These are phyloP conservation scores for Xylaria sp. DNA, from an alignment of 2,329 filamentous ascomycete species.

Conservation along the genomic window DNA sequence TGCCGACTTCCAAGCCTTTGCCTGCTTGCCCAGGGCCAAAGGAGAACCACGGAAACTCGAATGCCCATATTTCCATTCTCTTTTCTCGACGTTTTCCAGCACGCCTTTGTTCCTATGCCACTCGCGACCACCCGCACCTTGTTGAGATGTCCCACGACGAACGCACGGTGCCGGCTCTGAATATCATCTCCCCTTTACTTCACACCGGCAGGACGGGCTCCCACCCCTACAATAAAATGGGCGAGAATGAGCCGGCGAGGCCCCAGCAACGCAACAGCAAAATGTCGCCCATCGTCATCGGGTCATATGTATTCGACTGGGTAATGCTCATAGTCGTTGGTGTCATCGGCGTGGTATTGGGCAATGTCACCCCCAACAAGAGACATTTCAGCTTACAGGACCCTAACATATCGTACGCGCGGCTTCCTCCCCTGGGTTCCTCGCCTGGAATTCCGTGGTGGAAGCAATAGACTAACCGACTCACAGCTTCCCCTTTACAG, in stretches of 20 bases:
- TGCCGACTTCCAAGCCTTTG: too few relatives aligned
- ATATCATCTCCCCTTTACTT: constrained; percentile 28
- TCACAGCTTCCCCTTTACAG: constrained; percentile 68
- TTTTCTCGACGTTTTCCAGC: neutral
- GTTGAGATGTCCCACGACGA: constrained; percentile 33
- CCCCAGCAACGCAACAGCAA: constrained; percentile 26
- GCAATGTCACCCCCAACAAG: constrained; percentile 64
- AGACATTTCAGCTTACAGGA: constrained; percentile 74
- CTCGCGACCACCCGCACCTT: constrained; percentile 10
- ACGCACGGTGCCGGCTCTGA: constrained; percentile 24
- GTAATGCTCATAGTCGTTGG: constrained; percentile 64
- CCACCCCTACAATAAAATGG: constrained; percentile 37
- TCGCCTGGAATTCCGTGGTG: neutral
- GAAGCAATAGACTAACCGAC: constrained; percentile 5
- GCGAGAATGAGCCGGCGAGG: constrained; percentile 27
- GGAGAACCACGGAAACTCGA: constrained; percentile 1
- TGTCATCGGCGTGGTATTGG: constrained; percentile 61
- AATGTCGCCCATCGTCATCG: constrained; percentile 47
- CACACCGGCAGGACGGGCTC: too few relatives aligned
- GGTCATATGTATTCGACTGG: constrained; percentile 78
- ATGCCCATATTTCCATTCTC: constrained; percentile 1
- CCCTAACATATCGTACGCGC: constrained; percentile 69
- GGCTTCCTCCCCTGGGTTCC: neutral
- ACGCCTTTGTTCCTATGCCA: neutral
- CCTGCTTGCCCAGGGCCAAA: neutral